phyloP scores from a whole-genome alignment of 2,329 filamentous ascomycete genomes.

The Graphiopsis chlorocephala region DNA sequence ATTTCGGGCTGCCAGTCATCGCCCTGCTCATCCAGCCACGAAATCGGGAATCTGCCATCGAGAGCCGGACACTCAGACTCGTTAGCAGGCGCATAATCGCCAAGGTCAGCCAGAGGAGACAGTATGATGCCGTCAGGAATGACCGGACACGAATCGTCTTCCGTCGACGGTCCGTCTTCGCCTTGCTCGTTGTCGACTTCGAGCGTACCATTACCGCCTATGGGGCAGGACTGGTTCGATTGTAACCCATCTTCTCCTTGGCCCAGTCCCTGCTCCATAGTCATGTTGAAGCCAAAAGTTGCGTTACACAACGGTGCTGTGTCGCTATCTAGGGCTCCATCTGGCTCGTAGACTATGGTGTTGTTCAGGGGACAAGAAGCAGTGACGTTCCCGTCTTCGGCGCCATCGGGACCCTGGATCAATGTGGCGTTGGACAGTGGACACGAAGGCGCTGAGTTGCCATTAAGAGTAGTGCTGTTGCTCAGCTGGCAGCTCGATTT shows the following conservation, averaged over 20 bases:
- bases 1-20: not conserved
- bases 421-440: conserved; percentile 3
- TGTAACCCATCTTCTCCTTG: conserved; percentile 1
- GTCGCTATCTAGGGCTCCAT: not conserved
- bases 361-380: not conserved
- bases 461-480: not conserved
- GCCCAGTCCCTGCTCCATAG: not conserved
- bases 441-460: not conserved
- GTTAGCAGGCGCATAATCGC: not conserved
- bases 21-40: conserved; percentile 4
- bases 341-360: not conserved
- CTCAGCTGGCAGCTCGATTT: not conserved
- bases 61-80: not conserved
- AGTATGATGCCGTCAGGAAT: not conserved
- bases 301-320: not conserved
- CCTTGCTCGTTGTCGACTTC: conserved; percentile 9
- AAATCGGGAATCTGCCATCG: not conserved
- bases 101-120: not conserved
- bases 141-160: not conserved
- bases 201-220: not conserved
- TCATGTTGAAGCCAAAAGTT: not conserved
- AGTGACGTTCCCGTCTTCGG: conserved; percentile 9
- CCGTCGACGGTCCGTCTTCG: not conserved
- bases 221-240: not conserved
- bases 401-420: conserved; percentile 4